phyloP scores from a whole-genome alignment of 495 filamentous ascomycete genomes.

The Penicillium nucicola region DNA sequence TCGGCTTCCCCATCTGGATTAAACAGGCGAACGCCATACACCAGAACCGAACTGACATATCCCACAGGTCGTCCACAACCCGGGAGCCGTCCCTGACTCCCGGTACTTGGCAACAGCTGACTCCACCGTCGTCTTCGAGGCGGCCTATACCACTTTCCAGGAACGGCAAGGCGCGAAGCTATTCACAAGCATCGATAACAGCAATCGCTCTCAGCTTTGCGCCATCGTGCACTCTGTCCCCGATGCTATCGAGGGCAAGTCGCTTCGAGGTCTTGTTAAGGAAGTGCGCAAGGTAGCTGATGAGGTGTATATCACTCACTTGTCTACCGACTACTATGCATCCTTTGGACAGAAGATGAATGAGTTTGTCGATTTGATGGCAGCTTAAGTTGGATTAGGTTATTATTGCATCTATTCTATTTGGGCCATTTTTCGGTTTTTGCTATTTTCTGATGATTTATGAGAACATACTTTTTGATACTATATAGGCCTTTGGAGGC shows the following conservation, averaged over 20 bases:
- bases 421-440: neutral
- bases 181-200: constrained; percentile 32
- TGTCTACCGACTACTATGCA: constrained; percentile 42
- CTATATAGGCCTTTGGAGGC: neutral
- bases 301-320: constrained; percentile 45
- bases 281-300: constrained; percentile 34
- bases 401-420: neutral
- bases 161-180: constrained; percentile 29
- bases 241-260: constrained; percentile 23
- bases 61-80: constrained; percentile 47
- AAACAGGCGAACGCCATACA: constrained; percentile 14
- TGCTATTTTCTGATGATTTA: neutral
- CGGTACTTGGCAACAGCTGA: constrained; percentile 40
- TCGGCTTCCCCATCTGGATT: constrained; percentile 11
- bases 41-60: constrained; percentile 8
- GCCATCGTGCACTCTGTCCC: constrained; percentile 46
- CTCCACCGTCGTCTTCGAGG: constrained; percentile 47
- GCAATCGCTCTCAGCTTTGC: constrained; percentile 32
- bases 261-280: constrained; percentile 34
- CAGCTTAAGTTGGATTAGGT: constrained; percentile 16
- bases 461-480: neutral
- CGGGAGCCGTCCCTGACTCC: constrained; percentile 43
- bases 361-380: constrained; percentile 42
- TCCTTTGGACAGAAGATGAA: constrained; percentile 41
- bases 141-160: constrained; percentile 41